Evolutionary conservation across 176 grass and related monocot genomes (phyloP).

Genomic region (Rhynchospora tenuis): DNA sequence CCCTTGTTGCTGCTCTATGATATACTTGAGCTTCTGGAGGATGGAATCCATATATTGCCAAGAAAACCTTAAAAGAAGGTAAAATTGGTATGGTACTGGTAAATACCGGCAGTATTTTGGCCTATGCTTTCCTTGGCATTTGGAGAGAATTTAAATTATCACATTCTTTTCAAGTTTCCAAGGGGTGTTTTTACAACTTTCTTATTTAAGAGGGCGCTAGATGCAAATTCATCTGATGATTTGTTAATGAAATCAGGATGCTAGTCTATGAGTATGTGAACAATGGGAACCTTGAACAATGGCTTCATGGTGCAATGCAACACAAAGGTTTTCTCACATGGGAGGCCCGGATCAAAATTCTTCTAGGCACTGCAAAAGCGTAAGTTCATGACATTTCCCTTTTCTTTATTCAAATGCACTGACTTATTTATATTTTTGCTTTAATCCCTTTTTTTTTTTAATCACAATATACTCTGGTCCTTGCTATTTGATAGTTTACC

Average conservation of each 20-base stretch:
- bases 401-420: background rate
- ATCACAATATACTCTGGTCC: background rate
- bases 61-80: background rate
- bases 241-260: slow-evolving; percentile 62
- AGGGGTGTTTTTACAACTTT: slow-evolving; percentile 4
- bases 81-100: background rate
- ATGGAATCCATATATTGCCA: background rate
- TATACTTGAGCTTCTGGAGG: background rate
- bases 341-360: slow-evolving; percentile 89
- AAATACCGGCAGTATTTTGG: background rate
- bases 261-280: slow-evolving; percentile 96
- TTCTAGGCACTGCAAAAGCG: slow-evolving; percentile 93
- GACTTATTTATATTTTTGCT: background rate
- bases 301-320: slow-evolving; percentile 88
- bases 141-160: background rate
- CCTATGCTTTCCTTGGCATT: slow-evolving; percentile 12
- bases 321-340: slow-evolving; percentile 82
- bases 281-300: slow-evolving; percentile 92
- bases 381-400: slow-evolving; percentile 39
- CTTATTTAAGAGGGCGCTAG: background rate
- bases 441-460: background rate
- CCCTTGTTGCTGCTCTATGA: background rate
- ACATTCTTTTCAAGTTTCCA: background rate
- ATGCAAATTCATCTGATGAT: slow-evolving; percentile 22
- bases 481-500: background rate